Evolutionary conservation across 768 basidiomycete genomes (phyloP).

Genomic region (Pulveroboletus sp.): DNA sequence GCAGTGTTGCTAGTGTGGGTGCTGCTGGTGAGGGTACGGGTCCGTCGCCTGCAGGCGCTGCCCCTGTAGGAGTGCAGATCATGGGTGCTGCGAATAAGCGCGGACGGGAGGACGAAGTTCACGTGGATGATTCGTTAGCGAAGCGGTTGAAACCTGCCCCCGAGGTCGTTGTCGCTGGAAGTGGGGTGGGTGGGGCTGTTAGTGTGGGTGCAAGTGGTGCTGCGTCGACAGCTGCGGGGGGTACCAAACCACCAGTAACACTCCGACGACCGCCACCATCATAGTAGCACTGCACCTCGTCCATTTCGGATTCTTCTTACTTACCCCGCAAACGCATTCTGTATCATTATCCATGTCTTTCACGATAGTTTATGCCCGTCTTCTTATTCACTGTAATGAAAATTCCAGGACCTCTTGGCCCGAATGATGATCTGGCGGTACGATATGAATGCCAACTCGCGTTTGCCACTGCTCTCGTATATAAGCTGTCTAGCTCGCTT

Average conservation of each 20-base stretch:
- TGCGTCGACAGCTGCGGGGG: slow-evolving; percentile 4
- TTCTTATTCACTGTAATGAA: too few species aligned
- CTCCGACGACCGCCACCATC: slow-evolving; percentile 32
- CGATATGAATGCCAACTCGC: too few species aligned
- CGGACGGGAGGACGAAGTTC: slow-evolving; percentile 53
- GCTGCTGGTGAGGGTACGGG: too few species aligned
- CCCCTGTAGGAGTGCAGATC: slow-evolving; percentile 47
- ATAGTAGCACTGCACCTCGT: not conserved
- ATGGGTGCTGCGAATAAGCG: slow-evolving; percentile 67
- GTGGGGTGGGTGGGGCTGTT: not conserved
- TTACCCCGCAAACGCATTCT: not conserved
- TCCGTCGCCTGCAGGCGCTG: slow-evolving; percentile 22
- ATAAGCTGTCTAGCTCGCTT: too few species aligned
- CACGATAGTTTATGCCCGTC: not conserved
- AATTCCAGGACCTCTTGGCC: too few species aligned
- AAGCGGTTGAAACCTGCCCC: slow-evolving; percentile 63
- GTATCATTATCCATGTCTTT: slow-evolving; percentile 22
- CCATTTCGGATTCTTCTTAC: not conserved
- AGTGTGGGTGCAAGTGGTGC: not conserved
- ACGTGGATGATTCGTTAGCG: slow-evolving; percentile 55
- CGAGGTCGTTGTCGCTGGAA: slow-evolving; percentile 1
- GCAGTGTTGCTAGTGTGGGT: slow-evolving; percentile 17
- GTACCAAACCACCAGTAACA: slow-evolving; percentile 32
- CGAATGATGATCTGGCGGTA: too few species aligned
- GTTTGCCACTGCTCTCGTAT: too few species aligned